Percentiles rank a stretch among this genome's conserved stretches.
These are phyloP conservation scores for Lignosus rhinocerotis DNA, from an alignment of 1,284 basidiomycete species.

Conservation along the genomic window DNA sequence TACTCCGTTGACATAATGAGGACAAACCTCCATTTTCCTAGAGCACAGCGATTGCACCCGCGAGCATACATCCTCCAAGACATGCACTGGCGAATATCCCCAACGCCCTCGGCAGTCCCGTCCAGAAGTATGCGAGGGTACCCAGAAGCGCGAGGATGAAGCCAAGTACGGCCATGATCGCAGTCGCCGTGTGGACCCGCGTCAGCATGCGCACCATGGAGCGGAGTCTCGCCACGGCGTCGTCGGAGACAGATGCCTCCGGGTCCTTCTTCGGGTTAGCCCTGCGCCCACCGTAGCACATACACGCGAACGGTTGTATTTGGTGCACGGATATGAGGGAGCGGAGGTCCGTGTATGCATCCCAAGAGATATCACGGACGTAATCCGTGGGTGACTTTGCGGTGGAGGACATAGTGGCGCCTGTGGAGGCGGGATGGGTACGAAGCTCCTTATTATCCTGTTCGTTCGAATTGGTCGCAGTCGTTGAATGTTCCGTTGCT, in stretches of 20 bases:
- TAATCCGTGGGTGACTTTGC: neutral
- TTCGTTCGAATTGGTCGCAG: neutral
- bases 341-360: constrained; percentile 10
- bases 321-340: constrained; percentile 19
- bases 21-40: neutral
- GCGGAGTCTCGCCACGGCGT: constrained; percentile 13
- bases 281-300: neutral
- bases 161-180: constrained; percentile 32
- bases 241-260: neutral
- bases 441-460: neutral
- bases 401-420: neutral
- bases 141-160: constrained; percentile 37
- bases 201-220: constrained; percentile 34
- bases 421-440: neutral
- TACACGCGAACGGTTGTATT: constrained; percentile 7
- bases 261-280: neutral
- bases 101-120: constrained; percentile 29
- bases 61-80: constrained; percentile 27
- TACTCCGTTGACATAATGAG: too few relatives aligned
- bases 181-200: constrained; percentile 34
- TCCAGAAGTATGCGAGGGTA: constrained; percentile 37
- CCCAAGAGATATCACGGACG: neutral
- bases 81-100: constrained; percentile 35
- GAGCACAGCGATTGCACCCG: neutral
- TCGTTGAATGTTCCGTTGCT: neutral